phyloP scores from a whole-genome alignment of 768 basidiomycete genomes.

The Chalciporus piperatus region DNA sequence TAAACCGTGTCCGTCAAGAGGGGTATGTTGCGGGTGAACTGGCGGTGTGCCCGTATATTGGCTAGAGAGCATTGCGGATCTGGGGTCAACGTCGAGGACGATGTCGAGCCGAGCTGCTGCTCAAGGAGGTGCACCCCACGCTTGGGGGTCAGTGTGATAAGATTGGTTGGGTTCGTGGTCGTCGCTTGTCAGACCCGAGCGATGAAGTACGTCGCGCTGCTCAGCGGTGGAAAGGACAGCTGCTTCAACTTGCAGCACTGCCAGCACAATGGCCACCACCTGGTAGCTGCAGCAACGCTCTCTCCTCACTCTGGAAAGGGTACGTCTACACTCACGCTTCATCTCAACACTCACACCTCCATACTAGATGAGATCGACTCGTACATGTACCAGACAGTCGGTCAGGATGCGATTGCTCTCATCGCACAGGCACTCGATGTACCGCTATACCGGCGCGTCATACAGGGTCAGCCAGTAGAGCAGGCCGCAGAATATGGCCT shows the following conservation, averaged over 20 bases:
- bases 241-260: slow-evolving; percentile 95
- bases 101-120: background rate
- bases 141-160: slow-evolving; percentile 24
- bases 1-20: slow-evolving; percentile 23
- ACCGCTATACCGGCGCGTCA: slow-evolving; percentile 80
- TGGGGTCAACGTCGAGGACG: slow-evolving; percentile 2
- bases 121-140: slow-evolving; percentile 7
- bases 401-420: slow-evolving; percentile 86
- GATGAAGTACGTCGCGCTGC: slow-evolving; percentile 92
- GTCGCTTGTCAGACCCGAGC: background rate
- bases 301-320: slow-evolving; percentile 85
- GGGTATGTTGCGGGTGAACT: slow-evolving; percentile 25
- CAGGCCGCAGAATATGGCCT: slow-evolving; percentile 85
- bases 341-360: slow-evolving; percentile 4
- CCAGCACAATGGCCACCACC: slow-evolving; percentile 76
- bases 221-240: slow-evolving; percentile 98
- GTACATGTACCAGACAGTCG: slow-evolving; percentile 98
- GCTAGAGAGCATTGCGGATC: slow-evolving; percentile 69
- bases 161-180: background rate
- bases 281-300: slow-evolving; percentile 86
- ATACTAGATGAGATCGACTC: slow-evolving; percentile 92
- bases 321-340: slow-evolving; percentile 27
- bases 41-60: slow-evolving; percentile 23
- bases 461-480: slow-evolving; percentile 77
- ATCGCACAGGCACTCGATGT: slow-evolving; percentile 84